Evolutionary conservation across 164 flowering plant genomes (phyloP).

Genomic region (Liquidambar formosana): DNA sequence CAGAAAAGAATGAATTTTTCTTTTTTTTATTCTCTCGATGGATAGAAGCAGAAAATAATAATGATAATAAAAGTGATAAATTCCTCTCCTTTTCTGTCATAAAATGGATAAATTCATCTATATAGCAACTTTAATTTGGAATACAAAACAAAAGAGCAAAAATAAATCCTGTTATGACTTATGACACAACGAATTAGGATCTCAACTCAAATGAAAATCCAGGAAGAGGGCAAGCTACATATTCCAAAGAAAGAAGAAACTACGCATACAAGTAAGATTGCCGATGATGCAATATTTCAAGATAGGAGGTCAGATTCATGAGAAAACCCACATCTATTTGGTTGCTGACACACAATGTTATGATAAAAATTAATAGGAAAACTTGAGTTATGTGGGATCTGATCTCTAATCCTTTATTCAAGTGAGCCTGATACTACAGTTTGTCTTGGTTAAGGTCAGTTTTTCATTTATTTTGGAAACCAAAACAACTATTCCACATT

Average conservation of each 20-base stretch:
- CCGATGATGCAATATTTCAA: neutral
- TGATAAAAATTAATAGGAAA: too few relatives aligned
- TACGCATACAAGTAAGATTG: neutral
- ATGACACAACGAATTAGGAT: neutral
- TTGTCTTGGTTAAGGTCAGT: neutral
- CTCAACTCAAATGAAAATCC: neutral
- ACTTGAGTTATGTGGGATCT: neutral
- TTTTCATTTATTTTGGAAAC: neutral
- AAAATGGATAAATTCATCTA: too few relatives aligned
- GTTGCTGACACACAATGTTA: too few relatives aligned
- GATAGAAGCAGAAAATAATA: too few relatives aligned
- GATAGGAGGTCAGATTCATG: slow-evolving; percentile 5
- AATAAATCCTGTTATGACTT: neutral
- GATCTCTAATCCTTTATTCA: too few relatives aligned
- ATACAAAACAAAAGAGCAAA: too few relatives aligned
- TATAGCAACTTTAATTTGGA: too few relatives aligned
- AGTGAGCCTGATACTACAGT: too few relatives aligned
- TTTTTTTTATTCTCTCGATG: too few relatives aligned
- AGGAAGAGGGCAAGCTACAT: neutral
- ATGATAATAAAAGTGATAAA: too few relatives aligned
- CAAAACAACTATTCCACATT: neutral
- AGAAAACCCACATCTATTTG: neutral
- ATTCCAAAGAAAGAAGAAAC: neutral
- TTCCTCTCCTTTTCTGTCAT: too few relatives aligned
- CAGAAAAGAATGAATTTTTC: too few relatives aligned